These are phyloP conservation scores for Schizophyllum amplum DNA, from an alignment of 1,284 basidiomycete genomes.

Conservation along the genomic window DNA sequence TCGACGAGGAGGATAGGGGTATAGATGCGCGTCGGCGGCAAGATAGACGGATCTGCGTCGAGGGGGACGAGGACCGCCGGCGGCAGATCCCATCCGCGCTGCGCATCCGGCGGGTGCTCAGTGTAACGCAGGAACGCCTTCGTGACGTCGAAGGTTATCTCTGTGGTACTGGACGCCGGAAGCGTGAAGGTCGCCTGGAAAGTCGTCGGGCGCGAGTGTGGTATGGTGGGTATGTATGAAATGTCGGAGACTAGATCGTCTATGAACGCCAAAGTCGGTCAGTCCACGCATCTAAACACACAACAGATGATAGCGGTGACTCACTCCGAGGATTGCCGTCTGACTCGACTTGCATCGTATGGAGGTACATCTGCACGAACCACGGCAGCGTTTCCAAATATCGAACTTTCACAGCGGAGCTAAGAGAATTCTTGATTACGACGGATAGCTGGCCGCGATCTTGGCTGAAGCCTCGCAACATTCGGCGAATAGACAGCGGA, in stretches of 20 bases:
- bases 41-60: slow-evolving; percentile 7
- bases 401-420: slow-evolving; percentile 42
- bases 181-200: slow-evolving; percentile 68
- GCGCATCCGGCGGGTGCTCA: slow-evolving; percentile 93
- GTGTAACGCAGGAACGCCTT: slow-evolving; percentile 90
- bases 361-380: slow-evolving; percentile 84
- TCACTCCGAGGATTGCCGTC: slow-evolving; percentile 36
- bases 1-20: slow-evolving; percentile 80
- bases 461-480: slow-evolving; percentile 71
- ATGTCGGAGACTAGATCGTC: slow-evolving; percentile 54
- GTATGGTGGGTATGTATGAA: slow-evolving; percentile 60
- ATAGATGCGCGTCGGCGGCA: slow-evolving; percentile 48
- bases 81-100: slow-evolving; percentile 89
- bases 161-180: slow-evolving; percentile 58
- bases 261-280: slow-evolving; percentile 18
- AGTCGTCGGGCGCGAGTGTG: slow-evolving; percentile 66
- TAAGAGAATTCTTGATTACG: slow-evolving; percentile 58
- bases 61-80: slow-evolving; percentile 68
- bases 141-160: slow-evolving; percentile 67
- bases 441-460: slow-evolving; percentile 68
- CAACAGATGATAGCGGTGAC: slow-evolving; percentile 17
- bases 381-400: slow-evolving; percentile 94
- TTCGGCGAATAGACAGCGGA: slow-evolving; percentile 57
- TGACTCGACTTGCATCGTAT: slow-evolving; percentile 57
- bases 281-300: slow-evolving; percentile 7